These are phyloP conservation scores for Aureobasidium subglaciale DNA, from an alignment of 2,329 filamentous ascomycete species.

Conservation along the genomic window DNA sequence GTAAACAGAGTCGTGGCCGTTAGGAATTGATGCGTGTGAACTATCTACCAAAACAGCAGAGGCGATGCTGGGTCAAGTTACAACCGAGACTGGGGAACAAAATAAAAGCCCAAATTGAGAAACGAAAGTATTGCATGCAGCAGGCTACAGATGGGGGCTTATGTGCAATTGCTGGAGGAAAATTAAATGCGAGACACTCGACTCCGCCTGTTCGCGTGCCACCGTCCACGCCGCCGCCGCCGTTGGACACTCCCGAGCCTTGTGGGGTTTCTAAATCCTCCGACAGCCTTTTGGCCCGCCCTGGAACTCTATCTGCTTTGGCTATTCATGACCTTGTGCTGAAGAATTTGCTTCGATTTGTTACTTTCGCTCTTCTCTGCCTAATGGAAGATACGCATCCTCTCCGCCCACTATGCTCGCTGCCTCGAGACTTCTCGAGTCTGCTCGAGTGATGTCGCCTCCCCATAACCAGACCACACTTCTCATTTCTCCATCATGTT, in stretches of 20 bases:
- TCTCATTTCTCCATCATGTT: too few species aligned
- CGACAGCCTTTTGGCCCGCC: neutral
- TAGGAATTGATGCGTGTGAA: neutral
- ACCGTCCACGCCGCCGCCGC: neutral
- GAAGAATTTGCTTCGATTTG: neutral
- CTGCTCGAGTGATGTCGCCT: too few species aligned
- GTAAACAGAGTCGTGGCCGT: neutral
- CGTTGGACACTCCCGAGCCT: neutral
- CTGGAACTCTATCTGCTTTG: neutral
- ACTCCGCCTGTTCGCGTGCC: neutral
- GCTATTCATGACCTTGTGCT: neutral
- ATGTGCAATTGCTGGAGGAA: neutral
- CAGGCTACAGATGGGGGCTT: neutral
- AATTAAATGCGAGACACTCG: conserved; percentile 9
- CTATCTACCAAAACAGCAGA: neutral
- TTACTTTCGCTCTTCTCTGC: neutral
- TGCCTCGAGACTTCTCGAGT: too few species aligned
- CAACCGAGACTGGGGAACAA: neutral
- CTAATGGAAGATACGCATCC: neutral
- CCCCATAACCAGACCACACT: too few species aligned
- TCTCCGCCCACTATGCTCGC: too few species aligned
- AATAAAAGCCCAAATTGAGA: neutral
- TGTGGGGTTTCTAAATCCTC: neutral
- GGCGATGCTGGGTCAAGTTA: neutral
- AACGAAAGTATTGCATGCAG: conserved; percentile 5